Conservation (phyloP, 306 rosid genomes). For the Cucumis cinereus region DNA sequence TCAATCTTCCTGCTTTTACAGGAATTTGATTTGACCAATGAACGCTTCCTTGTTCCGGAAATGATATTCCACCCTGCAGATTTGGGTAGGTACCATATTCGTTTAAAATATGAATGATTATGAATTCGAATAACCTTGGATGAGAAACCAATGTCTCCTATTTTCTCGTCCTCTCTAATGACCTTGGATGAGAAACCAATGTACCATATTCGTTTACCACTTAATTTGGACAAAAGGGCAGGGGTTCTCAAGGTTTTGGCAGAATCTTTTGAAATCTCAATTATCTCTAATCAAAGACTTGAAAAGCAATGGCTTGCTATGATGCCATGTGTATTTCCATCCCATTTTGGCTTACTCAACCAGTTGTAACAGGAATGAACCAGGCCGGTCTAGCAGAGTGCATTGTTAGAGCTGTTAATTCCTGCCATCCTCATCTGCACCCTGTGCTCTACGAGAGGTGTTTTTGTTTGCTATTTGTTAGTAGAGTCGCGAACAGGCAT, state of each 20-base stretch:
- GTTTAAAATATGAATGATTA: not conserved
- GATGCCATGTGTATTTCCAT: not conserved
- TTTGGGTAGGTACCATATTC: constrained; percentile 44
- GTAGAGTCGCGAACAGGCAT: not conserved
- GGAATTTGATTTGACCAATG: constrained; percentile 93
- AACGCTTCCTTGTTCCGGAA: constrained; percentile 92
- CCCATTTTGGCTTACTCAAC: constrained; percentile 6
- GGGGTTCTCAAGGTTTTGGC: not conserved
- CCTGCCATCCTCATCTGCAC: constrained; percentile 77
- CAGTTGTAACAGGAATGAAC: constrained; percentile 63
- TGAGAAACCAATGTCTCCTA: not conserved
- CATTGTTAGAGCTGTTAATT: constrained; percentile 69
- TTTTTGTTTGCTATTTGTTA: constrained; percentile 1
- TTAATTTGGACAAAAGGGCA: not conserved
- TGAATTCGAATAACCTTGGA: not conserved
- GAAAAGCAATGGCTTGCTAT: not conserved
- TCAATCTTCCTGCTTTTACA: constrained; percentile 15
- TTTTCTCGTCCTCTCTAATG: not conserved
- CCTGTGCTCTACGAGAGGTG: constrained; percentile 84
- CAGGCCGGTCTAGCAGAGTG: constrained; percentile 94
- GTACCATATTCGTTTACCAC: not conserved
- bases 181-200: not conserved
- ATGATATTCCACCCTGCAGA: constrained; percentile 94
- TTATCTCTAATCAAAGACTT: not conserved
- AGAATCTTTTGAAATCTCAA: not conserved